Conservation (phyloP, 306 rosid genomes). For the Benincasa hispida region DNA sequence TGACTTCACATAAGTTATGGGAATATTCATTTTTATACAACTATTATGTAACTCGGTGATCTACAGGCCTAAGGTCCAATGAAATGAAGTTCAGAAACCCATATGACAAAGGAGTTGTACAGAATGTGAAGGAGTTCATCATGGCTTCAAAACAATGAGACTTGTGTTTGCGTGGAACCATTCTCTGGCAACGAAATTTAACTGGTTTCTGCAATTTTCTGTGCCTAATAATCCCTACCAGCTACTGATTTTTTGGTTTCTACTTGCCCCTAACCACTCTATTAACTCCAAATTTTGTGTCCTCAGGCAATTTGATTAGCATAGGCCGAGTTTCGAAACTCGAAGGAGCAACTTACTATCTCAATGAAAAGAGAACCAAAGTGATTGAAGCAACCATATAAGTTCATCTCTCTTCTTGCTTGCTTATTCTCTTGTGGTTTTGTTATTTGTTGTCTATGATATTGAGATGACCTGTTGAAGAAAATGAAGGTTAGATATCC, state of each 20-base stretch:
- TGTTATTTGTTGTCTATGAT: neutral
- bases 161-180: neutral
- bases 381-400: neutral
- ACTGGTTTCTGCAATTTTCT: neutral
- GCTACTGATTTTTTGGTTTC: neutral
- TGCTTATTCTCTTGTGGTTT: neutral
- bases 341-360: neutral
- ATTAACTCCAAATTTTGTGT: neutral
- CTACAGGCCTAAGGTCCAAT: conserved; percentile 10
- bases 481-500: neutral
- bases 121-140: conserved; percentile 28
- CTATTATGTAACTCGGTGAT: neutral
- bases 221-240: neutral
- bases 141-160: conserved; percentile 5
- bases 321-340: neutral
- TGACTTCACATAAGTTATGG: neutral
- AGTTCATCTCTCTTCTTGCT: neutral
- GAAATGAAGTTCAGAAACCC: conserved; percentile 26
- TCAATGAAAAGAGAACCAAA: neutral
- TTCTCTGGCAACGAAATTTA: neutral
- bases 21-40: neutral
- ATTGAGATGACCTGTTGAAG: neutral
- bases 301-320: neutral
- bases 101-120: conserved; percentile 27
- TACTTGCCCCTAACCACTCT: neutral